Conservation (phyloP, 805 yeast species). For the Candida koratica region DNA sequence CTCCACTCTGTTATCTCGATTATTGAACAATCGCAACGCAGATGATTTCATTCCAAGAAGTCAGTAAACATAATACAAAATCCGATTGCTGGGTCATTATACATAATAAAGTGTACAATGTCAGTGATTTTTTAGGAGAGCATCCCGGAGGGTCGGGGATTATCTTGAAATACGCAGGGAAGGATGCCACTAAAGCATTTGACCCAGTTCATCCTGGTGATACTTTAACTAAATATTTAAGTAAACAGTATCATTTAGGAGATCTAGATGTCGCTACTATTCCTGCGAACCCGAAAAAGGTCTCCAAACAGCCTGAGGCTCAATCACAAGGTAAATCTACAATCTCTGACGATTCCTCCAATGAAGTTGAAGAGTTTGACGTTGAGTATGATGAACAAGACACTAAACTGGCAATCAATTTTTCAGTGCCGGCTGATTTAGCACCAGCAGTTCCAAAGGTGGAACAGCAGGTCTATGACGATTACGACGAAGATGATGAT, state of each 20-base stretch:
- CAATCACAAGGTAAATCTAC: neutral
- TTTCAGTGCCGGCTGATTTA: conserved; percentile 14
- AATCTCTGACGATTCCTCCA: neutral
- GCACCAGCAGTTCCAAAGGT: conserved; percentile 13
- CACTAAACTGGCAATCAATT: conserved; percentile 23
- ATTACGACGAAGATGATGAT: conserved; percentile 34
- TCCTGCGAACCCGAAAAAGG: neutral
- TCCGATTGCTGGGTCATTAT: conserved; percentile 83
- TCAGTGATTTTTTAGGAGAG: conserved; percentile 55
- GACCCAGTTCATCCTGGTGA: conserved; percentile 92
- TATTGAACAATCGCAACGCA: conserved; percentile 1
- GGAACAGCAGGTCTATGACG: conserved; percentile 18
- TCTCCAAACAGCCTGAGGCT: conserved; percentile 2
- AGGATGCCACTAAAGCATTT: conserved; percentile 71
- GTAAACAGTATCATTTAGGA: conserved; percentile 32
- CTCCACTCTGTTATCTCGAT: conserved; percentile 5
- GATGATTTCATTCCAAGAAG: conserved; percentile 27
- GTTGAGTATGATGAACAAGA: conserved; percentile 44
- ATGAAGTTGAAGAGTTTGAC: conserved; percentile 32
- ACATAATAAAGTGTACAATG: conserved; percentile 74
- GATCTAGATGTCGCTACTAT: conserved; percentile 22
- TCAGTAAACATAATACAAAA: conserved; percentile 45
- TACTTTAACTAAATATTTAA: conserved; percentile 67
- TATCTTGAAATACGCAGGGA: conserved; percentile 49
- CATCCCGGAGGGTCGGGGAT: conserved; percentile 63